Evolutionary conservation across 1,284 basidiomycete genomes (phyloP), one percentile per base, ranked within the genome.

Genomic region (Ustilago nuda): DNA sequence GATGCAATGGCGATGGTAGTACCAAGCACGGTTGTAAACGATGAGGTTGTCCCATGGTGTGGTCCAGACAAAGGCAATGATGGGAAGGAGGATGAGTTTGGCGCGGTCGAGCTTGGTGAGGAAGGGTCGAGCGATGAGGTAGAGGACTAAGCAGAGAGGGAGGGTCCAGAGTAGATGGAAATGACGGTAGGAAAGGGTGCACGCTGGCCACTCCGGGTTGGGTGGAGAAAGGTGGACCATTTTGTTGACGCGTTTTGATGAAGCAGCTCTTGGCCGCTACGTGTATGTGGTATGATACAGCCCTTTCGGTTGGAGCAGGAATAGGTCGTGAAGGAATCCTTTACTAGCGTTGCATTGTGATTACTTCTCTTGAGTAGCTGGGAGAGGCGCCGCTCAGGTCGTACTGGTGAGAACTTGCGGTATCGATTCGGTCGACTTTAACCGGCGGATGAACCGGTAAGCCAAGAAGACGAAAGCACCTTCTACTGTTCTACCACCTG

Each of bases 11-110:
- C 70, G 64, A 32, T 76, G 80, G 50, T 83, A 83, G 57, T 68
- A 75, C 82, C 80, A 83, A 3, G 82, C 82, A 9, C 74, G 66
- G 33, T 76, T 77, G 33, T 76, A 65, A 23, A 83, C 80, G 51
- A 83, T 72, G 57, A 78, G 65, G 39, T 78, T 81, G 65, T 83
- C 82, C 80, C 82, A 83, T 12, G 80, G 78, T 17, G 82, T 81
- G 11, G 82, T 83, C 82, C 82, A 83, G 0, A 83, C 71, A 35
- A 83, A 81, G 1, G 82, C 82, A 43, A 83, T 79, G 56, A 73
- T 63, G 46, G 82, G 80, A 0, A 83, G 72, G 17, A 83, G 41
- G 43, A 76, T 63, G 36, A 83, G 75, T 61, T 82, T 82, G 41
- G 72, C 70, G n/a, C 66, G 63, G 41, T 83, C 82, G 32, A 83